A percentile compares a stretch with the other conserved stretches of the same genome.
phyloP scores from a whole-genome alignment of 2,329 filamentous ascomycete species.

The Neonectria faginata region DNA sequence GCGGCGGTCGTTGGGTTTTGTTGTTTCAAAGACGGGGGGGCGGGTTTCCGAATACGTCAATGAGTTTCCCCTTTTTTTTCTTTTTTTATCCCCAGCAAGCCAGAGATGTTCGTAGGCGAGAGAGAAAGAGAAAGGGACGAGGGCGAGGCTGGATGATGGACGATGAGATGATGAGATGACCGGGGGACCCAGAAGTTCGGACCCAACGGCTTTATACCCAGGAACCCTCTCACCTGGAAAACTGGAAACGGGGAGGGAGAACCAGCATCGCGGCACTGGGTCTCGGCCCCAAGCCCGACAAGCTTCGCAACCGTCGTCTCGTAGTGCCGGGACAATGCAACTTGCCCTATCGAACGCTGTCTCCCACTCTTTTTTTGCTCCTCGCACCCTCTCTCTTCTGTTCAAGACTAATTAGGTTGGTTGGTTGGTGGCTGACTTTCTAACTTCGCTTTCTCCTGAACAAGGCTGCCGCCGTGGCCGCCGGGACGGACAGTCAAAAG shows the following conservation, averaged over 20 bases:
- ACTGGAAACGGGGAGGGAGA: conserved; percentile 27
- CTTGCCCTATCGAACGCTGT: conserved; percentile 11
- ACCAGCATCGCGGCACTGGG: conserved; percentile 37
- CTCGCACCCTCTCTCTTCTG: conserved; percentile 19
- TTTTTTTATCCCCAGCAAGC: too few relatives aligned
- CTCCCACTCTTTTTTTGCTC: conserved; percentile 33
- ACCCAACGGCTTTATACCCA: conserved; percentile 46
- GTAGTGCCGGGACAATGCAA: conserved; percentile 36
- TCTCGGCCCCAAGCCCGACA: conserved; percentile 37
- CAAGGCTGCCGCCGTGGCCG: conserved; percentile 23
- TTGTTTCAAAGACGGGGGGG: neutral
- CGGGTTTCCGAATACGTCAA: neutral
- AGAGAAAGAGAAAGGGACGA: neutral
- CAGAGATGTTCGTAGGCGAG: neutral
- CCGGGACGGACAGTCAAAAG: conserved; percentile 17
- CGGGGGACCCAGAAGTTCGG: conserved; percentile 37
- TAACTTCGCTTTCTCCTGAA: conserved; percentile 29
- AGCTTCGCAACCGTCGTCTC: conserved; percentile 38
- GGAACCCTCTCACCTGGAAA: conserved; percentile 17
- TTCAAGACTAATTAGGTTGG: neutral
- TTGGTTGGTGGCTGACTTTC: conserved; percentile 9
- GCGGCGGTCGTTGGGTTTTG: neutral
- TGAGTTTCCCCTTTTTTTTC: neutral
- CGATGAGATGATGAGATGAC: conserved; percentile 23
- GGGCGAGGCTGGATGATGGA: conserved; percentile 8